Evolutionary conservation across 495 filamentous ascomycete genomes (phyloP).

Genomic region (Aspergillus cavernicola): DNA sequence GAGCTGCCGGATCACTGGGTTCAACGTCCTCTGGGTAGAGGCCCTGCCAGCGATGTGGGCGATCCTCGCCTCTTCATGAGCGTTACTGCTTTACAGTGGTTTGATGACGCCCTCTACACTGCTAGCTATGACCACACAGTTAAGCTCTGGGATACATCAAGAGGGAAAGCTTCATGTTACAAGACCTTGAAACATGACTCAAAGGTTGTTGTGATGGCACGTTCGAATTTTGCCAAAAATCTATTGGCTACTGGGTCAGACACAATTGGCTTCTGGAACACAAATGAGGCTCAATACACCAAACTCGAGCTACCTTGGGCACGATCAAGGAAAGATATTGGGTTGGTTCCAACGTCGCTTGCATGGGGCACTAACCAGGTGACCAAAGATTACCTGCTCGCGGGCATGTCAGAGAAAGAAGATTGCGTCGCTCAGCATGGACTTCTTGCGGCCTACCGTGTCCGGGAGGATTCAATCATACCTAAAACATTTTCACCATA

Average conservation of each 20-base stretch:
- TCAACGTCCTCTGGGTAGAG: slow-evolving; percentile 46
- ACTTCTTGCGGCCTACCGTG: slow-evolving; percentile 71
- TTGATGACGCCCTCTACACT: slow-evolving; percentile 62
- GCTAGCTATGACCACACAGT: slow-evolving; percentile 78
- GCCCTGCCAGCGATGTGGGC: slow-evolving; percentile 53
- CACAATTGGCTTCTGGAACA: slow-evolving; percentile 32
- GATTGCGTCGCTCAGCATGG: slow-evolving; percentile 52
- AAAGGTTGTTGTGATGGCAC: slow-evolving; percentile 67
- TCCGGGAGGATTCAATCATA: slow-evolving; percentile 44
- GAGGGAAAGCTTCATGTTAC: slow-evolving; percentile 30
- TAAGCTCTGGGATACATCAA: slow-evolving; percentile 64
- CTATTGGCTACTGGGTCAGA: slow-evolving; percentile 51
- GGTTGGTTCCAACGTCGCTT: slow-evolving; percentile 60
- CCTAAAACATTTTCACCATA: slow-evolving; percentile 43
- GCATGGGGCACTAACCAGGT: slow-evolving; percentile 59
- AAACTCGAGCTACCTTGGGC: slow-evolving; percentile 16
- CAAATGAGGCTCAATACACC: slow-evolving; percentile 12
- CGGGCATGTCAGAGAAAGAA: slow-evolving; percentile 67
- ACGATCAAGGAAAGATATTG: slow-evolving; percentile 48
- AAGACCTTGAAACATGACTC: slow-evolving; percentile 61
- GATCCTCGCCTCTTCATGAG: slow-evolving; percentile 72
- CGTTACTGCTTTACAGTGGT: slow-evolving; percentile 72
- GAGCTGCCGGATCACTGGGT: slow-evolving; percentile 71
- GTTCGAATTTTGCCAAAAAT: slow-evolving; percentile 39
- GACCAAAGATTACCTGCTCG: slow-evolving; percentile 60